These are phyloP conservation scores for Monosporozyma siamensis DNA, from an alignment of 805 yeast genomes.

Conservation along the genomic window DNA sequence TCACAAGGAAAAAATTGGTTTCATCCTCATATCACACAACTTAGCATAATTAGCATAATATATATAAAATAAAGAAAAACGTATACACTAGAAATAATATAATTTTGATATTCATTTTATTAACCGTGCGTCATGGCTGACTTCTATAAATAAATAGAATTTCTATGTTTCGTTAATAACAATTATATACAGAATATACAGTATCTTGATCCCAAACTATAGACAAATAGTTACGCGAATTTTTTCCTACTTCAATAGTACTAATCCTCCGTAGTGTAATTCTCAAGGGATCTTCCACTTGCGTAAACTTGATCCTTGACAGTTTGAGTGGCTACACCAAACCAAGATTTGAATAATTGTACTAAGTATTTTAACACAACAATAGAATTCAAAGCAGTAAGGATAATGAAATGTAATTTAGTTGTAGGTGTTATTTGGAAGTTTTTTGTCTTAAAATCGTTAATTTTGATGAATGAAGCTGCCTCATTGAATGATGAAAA, in stretches of 20 bases:
- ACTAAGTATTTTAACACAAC: not conserved
- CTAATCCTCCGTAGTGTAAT: conserved; percentile 13
- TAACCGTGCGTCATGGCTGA: not conserved
- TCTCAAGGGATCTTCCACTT: conserved; percentile 46
- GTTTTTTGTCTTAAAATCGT: not conserved
- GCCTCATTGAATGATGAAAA: conserved; percentile 8
- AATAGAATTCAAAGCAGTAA: not conserved
- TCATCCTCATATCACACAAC: not conserved
- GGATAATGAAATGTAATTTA: not conserved
- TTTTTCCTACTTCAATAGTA: not conserved
- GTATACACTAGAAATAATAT: too few relatives aligned
- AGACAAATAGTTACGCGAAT: too few relatives aligned
- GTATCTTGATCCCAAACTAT: too few relatives aligned
- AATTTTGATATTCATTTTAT: not conserved
- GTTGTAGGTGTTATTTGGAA: not conserved
- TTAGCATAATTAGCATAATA: not conserved
- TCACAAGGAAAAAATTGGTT: not conserved
- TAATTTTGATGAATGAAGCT: not conserved
- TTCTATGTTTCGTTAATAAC: too few relatives aligned
- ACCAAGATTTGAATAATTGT: conserved; percentile 15
- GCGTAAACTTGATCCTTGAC: conserved; percentile 53
- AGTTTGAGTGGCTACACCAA: conserved; percentile 26
- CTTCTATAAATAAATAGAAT: too few relatives aligned
- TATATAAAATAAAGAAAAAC: too few relatives aligned
- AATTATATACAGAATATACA: too few relatives aligned